Evolutionary conservation across 306 rosid genomes (phyloP), one percentile per base, ranked within the genome.

Genomic region (Trifolium fragiferum): DNA sequence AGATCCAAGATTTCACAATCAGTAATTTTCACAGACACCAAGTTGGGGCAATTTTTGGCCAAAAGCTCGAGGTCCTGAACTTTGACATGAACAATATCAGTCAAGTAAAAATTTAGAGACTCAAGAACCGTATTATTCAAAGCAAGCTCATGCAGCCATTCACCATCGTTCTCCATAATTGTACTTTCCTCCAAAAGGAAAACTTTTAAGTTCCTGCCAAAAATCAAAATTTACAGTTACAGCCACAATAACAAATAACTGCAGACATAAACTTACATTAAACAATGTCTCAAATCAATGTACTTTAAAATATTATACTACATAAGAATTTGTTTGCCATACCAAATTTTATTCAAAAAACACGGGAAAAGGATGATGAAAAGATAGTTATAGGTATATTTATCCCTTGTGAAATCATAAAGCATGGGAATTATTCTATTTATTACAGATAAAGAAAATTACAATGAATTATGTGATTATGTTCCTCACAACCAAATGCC

Each of bases 91-190:
- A 30, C 49, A 57, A 15, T 83, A 16, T 94, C 92, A 1, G 98
- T 94, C 97, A 94, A 83, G 76, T 94, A 94, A 75, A 94, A 91
- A 50, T 91, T 94, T 25, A 94, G 72, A 11, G 86, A 80, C 78
- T 91, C 98, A 37, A 94, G 92, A 61, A 86, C 98, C 7, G 94
- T 84, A 76, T 94, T 94, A 87, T 90, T 89, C 15, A 30, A 23
- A 43, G 98, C 97, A 79, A 94, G 96, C 82, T 86, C 90, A 35
- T 90, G 96, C 14, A 94, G 82, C 98, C 98, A 94, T n/a, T 86
- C 70, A 0, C 94, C 91, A 72, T 88, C 91, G 1, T 68, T 78
- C 82, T 91, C 96, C 9, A 0, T 1, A 55, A 94, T 87, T 20
- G 70, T 0, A 84, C 97, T 94, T 86, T 94, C 98, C 86, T 94